Percentiles rank a stretch among this genome's conserved stretches.
Evolutionary conservation across 257 asterid genomes (phyloP).

Genomic region (Haberlea rhodopensis): DNA sequence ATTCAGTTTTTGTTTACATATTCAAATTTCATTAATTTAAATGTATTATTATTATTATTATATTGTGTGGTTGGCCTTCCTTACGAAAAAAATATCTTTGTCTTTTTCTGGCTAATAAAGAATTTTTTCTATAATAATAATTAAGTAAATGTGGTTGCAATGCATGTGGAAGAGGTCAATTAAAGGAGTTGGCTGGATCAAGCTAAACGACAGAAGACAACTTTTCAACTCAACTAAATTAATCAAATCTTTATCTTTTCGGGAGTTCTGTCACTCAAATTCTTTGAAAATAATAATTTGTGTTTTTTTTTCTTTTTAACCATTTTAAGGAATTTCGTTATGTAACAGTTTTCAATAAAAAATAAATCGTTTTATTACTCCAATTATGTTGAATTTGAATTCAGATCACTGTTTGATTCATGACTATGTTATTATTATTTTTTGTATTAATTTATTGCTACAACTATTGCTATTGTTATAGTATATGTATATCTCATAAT

Average conservation of each 20-base stretch:
- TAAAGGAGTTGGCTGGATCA: slow-evolving; percentile 1
- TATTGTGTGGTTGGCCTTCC: neutral
- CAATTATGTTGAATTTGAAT: too few relatives aligned
- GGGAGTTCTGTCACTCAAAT: neutral
- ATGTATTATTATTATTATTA: neutral
- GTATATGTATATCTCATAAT: too few relatives aligned
- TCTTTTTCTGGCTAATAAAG: neutral
- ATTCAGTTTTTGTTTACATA: neutral
- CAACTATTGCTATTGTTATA: too few relatives aligned
- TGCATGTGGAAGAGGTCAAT: slow-evolving; percentile 7
- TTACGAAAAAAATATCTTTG: slow-evolving; percentile 1
- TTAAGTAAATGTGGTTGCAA: neutral
- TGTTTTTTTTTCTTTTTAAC: too few relatives aligned
- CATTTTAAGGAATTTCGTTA: too few relatives aligned
- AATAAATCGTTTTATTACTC: too few relatives aligned
- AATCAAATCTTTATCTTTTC: neutral
- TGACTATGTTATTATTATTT: too few relatives aligned
- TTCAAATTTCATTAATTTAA: neutral
- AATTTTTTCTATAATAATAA: neutral
- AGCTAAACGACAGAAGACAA: slow-evolving; percentile 33
- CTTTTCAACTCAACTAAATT: slow-evolving; percentile 21
- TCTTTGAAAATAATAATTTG: too few relatives aligned
- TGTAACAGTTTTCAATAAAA: too few relatives aligned
- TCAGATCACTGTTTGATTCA: too few relatives aligned
- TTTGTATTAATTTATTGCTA: too few relatives aligned